A percentile compares a stretch with the other conserved stretches of the same genome.
phyloP scores from a whole-genome alignment of 345 rosid species.

The Citrus reticulata region DNA sequence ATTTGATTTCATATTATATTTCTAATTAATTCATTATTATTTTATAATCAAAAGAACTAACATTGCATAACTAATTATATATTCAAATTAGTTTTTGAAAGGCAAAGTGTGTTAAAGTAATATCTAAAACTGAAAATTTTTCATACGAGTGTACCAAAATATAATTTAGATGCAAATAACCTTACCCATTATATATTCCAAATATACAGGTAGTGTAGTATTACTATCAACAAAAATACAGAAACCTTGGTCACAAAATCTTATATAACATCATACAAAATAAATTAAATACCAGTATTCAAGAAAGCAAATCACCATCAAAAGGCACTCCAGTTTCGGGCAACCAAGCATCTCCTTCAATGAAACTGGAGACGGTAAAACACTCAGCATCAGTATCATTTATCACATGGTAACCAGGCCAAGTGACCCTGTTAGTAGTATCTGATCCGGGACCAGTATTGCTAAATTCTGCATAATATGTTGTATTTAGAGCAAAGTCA shows the following conservation, averaged over 20 bases:
- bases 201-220: not conserved
- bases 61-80: too few species aligned
- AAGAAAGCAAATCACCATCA: constrained; percentile 8
- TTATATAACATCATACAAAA: not conserved
- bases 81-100: too few species aligned
- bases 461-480: constrained; percentile 34
- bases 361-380: constrained; percentile 23
- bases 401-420: constrained; percentile 17
- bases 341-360: constrained; percentile 25
- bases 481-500: constrained; percentile 18
- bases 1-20: too few species aligned
- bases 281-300: not conserved
- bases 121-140: too few species aligned
- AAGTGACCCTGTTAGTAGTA: constrained; percentile 15
- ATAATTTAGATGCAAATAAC: too few species aligned
- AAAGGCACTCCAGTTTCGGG: constrained; percentile 29
- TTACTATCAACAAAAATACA: not conserved
- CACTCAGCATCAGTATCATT: constrained; percentile 20
- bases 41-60: too few species aligned
- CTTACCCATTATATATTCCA: too few species aligned
- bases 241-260: not conserved
- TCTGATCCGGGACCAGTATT: constrained; percentile 28
- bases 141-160: too few species aligned
- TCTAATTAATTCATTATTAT: too few species aligned
- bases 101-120: too few species aligned